phyloP scores from a whole-genome alignment of 257 asterid genomes.

The Nicotiana knightiana region DNA sequence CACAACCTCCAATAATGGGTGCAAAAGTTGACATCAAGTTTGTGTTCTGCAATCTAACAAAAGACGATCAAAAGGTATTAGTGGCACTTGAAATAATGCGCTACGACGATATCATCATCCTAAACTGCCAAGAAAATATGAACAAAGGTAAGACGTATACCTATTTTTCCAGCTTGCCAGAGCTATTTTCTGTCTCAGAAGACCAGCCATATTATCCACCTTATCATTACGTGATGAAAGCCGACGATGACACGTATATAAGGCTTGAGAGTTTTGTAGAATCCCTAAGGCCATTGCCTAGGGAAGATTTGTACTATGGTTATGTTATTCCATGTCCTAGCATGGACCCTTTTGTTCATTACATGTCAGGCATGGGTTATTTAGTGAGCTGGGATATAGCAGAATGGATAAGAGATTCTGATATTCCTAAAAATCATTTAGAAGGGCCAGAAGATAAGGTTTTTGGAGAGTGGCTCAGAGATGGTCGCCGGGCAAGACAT shows the following conservation, averaged over 20 bases:
- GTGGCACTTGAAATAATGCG: conserved; percentile 89
- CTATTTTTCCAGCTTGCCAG: conserved; percentile 74
- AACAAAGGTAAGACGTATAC: conserved; percentile 84
- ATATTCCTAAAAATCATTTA: conserved; percentile 53
- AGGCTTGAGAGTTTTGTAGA: conserved; percentile 56
- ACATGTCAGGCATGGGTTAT: conserved; percentile 98
- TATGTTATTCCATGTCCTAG: conserved; percentile 84
- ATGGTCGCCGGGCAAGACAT: conserved; percentile 62
- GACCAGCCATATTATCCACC: conserved; percentile 43
- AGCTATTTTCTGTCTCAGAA: conserved; percentile 28
- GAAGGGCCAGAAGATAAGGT: conserved; percentile 74
- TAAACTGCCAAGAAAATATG: conserved; percentile 80
- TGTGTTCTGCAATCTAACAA: conserved; percentile 87
- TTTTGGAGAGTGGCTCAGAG: conserved; percentile 80
- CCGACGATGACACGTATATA: conserved; percentile 75
- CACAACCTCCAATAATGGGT: conserved; percentile 37
- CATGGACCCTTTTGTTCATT: conserved; percentile 77
- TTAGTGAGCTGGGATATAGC: conserved; percentile 86
- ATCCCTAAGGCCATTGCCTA: conserved; percentile 52
- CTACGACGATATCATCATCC: conserved; percentile 69
- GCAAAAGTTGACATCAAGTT: conserved; percentile 67
- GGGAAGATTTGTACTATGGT: conserved; percentile 74
- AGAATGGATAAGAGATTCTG: conserved; percentile 75
- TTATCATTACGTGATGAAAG: conserved; percentile 77
- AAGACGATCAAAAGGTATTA: conserved; percentile 71